These are phyloP conservation scores for Ophiostoma ips DNA, from an alignment of 2,329 filamentous ascomycete genomes.

Conservation along the genomic window DNA sequence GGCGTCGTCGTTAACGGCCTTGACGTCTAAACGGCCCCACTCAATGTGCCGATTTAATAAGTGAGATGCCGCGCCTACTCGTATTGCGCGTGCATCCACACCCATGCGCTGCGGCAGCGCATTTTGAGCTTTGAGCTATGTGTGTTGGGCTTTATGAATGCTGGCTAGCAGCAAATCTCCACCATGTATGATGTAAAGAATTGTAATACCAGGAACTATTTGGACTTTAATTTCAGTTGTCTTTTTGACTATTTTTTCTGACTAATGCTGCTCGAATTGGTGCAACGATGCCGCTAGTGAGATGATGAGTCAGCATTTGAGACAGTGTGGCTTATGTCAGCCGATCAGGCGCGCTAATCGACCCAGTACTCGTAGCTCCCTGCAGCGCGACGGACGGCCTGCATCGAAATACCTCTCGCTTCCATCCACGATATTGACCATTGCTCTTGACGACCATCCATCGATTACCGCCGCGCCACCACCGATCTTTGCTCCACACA, in stretches of 20 bases:
- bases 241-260: too few species aligned
- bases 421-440: background rate
- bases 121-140: too few species aligned
- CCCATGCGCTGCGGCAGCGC: background rate
- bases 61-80: background rate
- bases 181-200: too few species aligned
- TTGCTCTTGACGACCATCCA: background rate
- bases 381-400: background rate
- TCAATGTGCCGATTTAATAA: background rate
- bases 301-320: too few species aligned
- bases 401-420: background rate
- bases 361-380: background rate
- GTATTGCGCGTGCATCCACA: background rate
- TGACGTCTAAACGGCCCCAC: slow-evolving; percentile 38
- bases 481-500: background rate
- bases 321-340: too few species aligned
- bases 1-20: slow-evolving; percentile 72
- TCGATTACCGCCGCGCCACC: background rate
- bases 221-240: too few species aligned
- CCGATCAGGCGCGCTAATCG: too few species aligned
- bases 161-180: too few species aligned
- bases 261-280: too few species aligned
- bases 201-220: too few species aligned
- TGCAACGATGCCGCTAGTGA: too few species aligned
- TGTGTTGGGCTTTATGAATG: too few species aligned